phyloP scores from a whole-genome alignment of 108 stramenopile species.

The Skeletonema marinoi region DNA sequence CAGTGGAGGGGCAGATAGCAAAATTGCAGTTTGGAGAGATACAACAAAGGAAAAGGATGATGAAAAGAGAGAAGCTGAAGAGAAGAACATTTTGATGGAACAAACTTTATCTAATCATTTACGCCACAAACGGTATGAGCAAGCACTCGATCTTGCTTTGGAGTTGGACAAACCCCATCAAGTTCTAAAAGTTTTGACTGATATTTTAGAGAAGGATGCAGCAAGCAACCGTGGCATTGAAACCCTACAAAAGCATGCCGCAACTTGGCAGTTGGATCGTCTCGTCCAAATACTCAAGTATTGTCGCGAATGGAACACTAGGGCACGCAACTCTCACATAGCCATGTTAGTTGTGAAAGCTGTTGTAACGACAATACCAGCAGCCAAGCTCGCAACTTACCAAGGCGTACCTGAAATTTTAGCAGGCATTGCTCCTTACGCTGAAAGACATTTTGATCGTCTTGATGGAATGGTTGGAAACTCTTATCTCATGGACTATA shows the following conservation, averaged over 20 bases:
- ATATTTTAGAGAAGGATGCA: constrained; percentile 73
- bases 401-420: constrained; percentile 78
- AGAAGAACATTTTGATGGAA: constrained; percentile 78
- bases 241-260: constrained; percentile 67
- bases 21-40: constrained; percentile 91
- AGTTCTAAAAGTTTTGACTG: constrained; percentile 68
- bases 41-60: constrained; percentile 85
- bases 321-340: constrained; percentile 79
- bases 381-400: constrained; percentile 55
- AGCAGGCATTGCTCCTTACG: constrained; percentile 82
- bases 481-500: constrained; percentile 79
- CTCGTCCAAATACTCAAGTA: constrained; percentile 80
- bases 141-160: constrained; percentile 84
- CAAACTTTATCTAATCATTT: constrained; percentile 89
- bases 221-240: constrained; percentile 47
- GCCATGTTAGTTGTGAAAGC: constrained; percentile 78
- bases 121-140: constrained; percentile 83
- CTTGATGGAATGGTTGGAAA: constrained; percentile 73
- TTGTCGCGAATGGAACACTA: constrained; percentile 90
- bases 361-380: constrained; percentile 70
- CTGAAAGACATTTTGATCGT: constrained; percentile 88
- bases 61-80: constrained; percentile 63
- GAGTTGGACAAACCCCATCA: constrained; percentile 85
- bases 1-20: constrained; percentile 93
- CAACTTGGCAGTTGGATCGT: constrained; percentile 65